phyloP scores from a whole-genome alignment of 2,329 filamentous ascomycete species.

The Alternaria gansuensis region DNA sequence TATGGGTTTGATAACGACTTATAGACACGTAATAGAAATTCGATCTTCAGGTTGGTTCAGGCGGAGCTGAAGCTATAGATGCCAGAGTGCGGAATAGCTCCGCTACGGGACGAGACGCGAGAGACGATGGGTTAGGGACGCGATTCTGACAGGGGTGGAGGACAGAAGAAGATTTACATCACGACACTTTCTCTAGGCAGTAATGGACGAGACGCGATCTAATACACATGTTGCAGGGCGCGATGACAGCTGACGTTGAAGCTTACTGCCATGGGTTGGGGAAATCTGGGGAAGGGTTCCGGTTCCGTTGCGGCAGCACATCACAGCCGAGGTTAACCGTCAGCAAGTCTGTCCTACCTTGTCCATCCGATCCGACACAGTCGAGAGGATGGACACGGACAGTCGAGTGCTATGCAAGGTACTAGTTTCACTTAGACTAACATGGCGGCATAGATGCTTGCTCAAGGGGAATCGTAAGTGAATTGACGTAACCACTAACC shows the following conservation, averaged over 20 bases:
- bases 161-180: not conserved
- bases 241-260: conserved; percentile 7
- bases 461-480: conserved; percentile 27
- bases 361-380: conserved; percentile 20
- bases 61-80: conserved; percentile 21
- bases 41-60: conserved; percentile 15
- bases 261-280: conserved; percentile 12
- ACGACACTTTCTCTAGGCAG: not conserved
- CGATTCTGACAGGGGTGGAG: not conserved
- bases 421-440: not conserved
- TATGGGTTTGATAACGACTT: not conserved
- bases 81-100: conserved; percentile 31
- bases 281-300: conserved; percentile 34
- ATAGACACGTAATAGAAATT: conserved; percentile 13
- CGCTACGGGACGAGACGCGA: conserved; percentile 14
- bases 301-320: conserved; percentile 26
- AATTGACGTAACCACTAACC: conserved; percentile 32
- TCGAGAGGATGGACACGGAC: conserved; percentile 2
- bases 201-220: not conserved
- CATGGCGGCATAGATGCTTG: not conserved
- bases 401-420: conserved; percentile 1
- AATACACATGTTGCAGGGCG: not conserved
- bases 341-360: conserved; percentile 23
- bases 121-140: not conserved
- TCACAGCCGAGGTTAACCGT: conserved; percentile 44